A percentile compares a stretch with the other conserved stretches of the same genome.
Evolutionary conservation across 1,284 basidiomycete species (phyloP).

Genomic region (Cutaneotrichosporon sp.): DNA sequence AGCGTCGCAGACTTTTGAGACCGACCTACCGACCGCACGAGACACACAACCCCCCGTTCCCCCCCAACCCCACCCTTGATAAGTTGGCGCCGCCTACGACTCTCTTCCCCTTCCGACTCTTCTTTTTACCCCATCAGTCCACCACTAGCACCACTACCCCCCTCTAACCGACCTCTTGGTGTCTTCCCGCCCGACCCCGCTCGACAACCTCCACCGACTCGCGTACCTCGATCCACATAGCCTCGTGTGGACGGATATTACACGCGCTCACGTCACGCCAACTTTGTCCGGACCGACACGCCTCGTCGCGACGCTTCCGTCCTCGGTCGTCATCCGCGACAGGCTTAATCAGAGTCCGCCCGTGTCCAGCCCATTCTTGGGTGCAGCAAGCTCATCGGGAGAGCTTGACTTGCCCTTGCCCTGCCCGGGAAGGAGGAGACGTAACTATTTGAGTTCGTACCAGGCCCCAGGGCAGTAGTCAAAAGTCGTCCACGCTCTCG

Average conservation of each 20-base stretch:
- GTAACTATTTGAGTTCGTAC: conserved; percentile 1
- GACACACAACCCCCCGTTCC: not conserved
- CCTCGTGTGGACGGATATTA: not conserved
- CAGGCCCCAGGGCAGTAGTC: conserved; percentile 3
- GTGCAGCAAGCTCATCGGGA: not conserved
- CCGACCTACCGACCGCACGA: not conserved
- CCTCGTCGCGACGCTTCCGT: not conserved
- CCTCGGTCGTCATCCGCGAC: not conserved
- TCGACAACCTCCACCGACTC: not conserved
- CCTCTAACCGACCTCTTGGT: no score
- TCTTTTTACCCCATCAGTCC: not conserved
- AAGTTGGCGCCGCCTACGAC: not conserved
- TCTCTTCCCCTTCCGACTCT: conserved; percentile 1
- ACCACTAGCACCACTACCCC: not conserved
- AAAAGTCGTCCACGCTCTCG: not conserved
- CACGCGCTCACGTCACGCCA: not conserved
- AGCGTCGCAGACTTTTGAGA: not conserved
- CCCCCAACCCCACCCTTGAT: conserved; percentile 5
- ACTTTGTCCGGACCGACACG: not conserved
- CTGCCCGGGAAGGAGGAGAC: conserved; percentile 9
- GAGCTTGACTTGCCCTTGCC: not conserved
- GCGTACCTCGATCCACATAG: not conserved
- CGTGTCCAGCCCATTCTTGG: not conserved
- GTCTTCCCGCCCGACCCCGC: no score
- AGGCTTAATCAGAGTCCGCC: conserved; percentile 4